Percentiles rank a stretch among this genome's conserved stretches.
Conservation (phyloP, 768 basidiomycete genomes). For the Amanita fuliginea region DNA sequence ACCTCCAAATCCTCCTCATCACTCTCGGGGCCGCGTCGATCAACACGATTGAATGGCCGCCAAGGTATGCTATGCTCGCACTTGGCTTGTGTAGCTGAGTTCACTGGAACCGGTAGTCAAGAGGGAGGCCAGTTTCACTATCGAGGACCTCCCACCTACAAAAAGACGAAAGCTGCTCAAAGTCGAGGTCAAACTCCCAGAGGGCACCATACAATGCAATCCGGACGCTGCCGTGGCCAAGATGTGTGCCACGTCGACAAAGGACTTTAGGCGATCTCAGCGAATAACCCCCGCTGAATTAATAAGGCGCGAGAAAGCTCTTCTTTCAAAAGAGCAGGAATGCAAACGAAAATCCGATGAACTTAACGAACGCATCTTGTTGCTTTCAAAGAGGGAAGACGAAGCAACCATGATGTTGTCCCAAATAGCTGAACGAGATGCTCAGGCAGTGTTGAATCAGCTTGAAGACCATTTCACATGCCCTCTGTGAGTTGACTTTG, state of each 20-base stretch:
- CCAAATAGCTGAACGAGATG: conserved; percentile 30
- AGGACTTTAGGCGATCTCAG: conserved; percentile 24
- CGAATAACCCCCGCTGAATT: conserved; percentile 30
- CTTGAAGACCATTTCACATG: conserved; percentile 59
- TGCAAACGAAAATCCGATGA: conserved; percentile 23
- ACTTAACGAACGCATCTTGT: conserved; percentile 28
- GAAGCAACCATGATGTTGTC: conserved; percentile 29
- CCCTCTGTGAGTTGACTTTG: conserved; percentile 34
- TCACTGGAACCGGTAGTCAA: background rate
- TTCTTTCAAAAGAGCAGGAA: conserved; percentile 28
- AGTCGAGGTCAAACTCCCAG: background rate
- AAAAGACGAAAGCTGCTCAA: conserved; percentile 8
- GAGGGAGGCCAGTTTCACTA: conserved; percentile 3
- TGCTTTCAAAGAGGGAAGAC: conserved; percentile 28
- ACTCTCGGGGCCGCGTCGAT: conserved; percentile 12
- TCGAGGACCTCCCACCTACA: conserved; percentile 4
- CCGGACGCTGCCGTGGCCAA: conserved; percentile 9
- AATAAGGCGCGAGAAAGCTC: conserved; percentile 23
- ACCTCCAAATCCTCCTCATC: conserved; percentile 6
- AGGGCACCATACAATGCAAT: background rate
- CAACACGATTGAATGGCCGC: conserved; percentile 20
- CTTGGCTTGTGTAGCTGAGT: conserved; percentile 4
- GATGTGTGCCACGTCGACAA: conserved; percentile 12
- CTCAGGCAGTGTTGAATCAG: conserved; percentile 31
- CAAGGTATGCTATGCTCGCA: conserved; percentile 11